A percentile compares a stretch with the other conserved stretches of the same genome.
phyloP scores from a whole-genome alignment of 2,329 filamentous ascomycete genomes.

The Diplodia mutila region DNA sequence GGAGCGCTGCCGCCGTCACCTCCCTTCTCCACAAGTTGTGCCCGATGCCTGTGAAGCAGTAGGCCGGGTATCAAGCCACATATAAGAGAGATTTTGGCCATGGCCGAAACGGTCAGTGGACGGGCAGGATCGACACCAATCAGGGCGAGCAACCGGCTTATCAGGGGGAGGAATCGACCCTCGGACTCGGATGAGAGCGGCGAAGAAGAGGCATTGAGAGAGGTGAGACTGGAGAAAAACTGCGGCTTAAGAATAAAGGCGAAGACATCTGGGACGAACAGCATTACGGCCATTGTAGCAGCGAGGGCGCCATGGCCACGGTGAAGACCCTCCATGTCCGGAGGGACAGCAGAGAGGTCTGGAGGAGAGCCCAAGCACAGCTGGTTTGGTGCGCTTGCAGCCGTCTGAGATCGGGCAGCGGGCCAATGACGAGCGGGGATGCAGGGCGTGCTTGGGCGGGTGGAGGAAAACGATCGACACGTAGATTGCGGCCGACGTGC shows the following conservation, averaged over 20 bases:
- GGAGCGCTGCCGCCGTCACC: slow-evolving; percentile 28
- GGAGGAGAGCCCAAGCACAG: slow-evolving; percentile 1
- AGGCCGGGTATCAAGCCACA: slow-evolving; percentile 43
- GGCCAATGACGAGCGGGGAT: slow-evolving; percentile 16
- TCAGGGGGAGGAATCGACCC: slow-evolving; percentile 20
- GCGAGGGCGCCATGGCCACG: slow-evolving; percentile 18
- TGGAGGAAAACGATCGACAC: slow-evolving; percentile 22
- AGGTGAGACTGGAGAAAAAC: neutral
- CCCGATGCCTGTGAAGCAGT: slow-evolving; percentile 37
- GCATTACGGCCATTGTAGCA: slow-evolving; percentile 14
- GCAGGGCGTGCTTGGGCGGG: slow-evolving; percentile 13
- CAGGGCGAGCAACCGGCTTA: slow-evolving; percentile 34
- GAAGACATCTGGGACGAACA: slow-evolving; percentile 1
- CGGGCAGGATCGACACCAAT: slow-evolving; percentile 29
- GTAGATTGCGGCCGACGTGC: slow-evolving; percentile 19
- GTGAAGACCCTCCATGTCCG: slow-evolving; percentile 22
- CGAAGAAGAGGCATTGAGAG: slow-evolving; percentile 18
- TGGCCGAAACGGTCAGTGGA: slow-evolving; percentile 38
- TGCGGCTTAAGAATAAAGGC: slow-evolving; percentile 18
- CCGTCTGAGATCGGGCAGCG: neutral
- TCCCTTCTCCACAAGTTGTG: slow-evolving; percentile 27
- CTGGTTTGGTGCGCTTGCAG: slow-evolving; percentile 25
- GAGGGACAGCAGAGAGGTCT: slow-evolving; percentile 15
- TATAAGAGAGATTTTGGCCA: slow-evolving; percentile 43
- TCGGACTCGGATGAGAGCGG: neutral